A percentile compares a stretch with the other conserved stretches of the same genome.
phyloP scores from a whole-genome alignment of 2,329 filamentous ascomycete genomes.

The Lachnellula subtilissima region DNA sequence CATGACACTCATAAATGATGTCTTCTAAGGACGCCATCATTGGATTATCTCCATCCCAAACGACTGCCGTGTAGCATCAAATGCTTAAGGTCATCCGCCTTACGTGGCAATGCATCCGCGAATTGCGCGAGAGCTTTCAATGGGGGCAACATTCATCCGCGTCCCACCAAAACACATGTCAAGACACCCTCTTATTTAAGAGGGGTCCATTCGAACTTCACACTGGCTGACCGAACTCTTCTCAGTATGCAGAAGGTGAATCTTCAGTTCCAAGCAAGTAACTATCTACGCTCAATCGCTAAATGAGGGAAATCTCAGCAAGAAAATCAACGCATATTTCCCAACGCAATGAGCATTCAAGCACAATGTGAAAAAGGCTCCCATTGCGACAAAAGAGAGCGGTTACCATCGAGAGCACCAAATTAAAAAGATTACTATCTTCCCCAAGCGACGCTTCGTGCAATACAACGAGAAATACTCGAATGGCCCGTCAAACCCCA shows the following conservation, averaged over 20 bases:
- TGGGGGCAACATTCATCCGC: not conserved
- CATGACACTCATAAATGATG: not conserved
- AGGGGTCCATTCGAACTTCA: not conserved
- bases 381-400: not conserved
- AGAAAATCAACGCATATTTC: not conserved
- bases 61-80: not conserved
- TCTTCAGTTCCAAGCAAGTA: not conserved
- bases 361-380: not conserved
- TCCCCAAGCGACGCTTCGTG: not conserved
- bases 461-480: too few species aligned
- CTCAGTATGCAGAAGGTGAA: not conserved
- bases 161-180: too few species aligned
- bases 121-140: not conserved
- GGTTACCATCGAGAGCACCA: not conserved
- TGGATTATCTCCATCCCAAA: not conserved
- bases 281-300: constrained; percentile 1
- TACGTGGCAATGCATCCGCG: not conserved
- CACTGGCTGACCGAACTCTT: not conserved
- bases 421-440: not conserved
- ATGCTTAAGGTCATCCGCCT: not conserved
- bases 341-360: not conserved
- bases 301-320: not conserved
- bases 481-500: not conserved
- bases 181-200: not conserved
- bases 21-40: too few species aligned